These are phyloP conservation scores for Avicennia marina DNA, from an alignment of 257 asterid species.

Conservation along the genomic window DNA sequence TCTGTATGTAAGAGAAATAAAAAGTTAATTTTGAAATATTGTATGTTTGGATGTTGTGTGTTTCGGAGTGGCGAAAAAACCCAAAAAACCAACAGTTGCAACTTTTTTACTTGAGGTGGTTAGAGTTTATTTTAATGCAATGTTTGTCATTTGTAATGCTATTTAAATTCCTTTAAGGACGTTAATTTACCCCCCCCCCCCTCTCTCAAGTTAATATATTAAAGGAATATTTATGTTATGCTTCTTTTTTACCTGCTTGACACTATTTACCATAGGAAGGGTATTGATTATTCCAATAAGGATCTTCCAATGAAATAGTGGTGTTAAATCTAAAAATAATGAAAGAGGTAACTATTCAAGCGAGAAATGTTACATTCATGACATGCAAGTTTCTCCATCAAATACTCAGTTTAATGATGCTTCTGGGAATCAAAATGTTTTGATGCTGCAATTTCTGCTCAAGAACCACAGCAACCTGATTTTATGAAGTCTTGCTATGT, in stretches of 20 bases:
- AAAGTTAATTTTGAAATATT: too few relatives aligned
- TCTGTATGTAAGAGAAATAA: too few relatives aligned
- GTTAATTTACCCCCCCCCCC: neutral
- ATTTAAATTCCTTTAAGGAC: neutral
- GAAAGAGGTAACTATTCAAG: slow-evolving; percentile 23
- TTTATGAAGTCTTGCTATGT: slow-evolving; percentile 36
- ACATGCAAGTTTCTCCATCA: slow-evolving; percentile 22
- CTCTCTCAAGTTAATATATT: neutral
- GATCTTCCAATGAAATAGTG: slow-evolving; percentile 25
- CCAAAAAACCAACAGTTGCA: too few relatives aligned
- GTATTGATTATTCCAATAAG: slow-evolving; percentile 14
- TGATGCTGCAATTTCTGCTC: slow-evolving; percentile 14
- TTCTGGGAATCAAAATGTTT: slow-evolving; percentile 20
- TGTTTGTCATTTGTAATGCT: neutral
- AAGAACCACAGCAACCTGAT: slow-evolving; percentile 49
- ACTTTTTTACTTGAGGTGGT: neutral
- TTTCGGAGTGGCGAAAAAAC: too few relatives aligned
- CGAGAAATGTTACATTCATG: slow-evolving; percentile 17
- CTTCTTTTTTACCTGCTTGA: neutral
- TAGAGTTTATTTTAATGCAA: slow-evolving; percentile 1
- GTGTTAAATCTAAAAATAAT: slow-evolving; percentile 20
- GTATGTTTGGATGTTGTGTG: too few relatives aligned
- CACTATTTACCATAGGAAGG: neutral
- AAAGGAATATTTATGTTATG: neutral
- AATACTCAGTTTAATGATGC: slow-evolving; percentile 18